A percentile compares a stretch with the other conserved stretches of the same genome.
Evolutionary conservation across 108 stramenopile species (phyloP).

Genomic region (Fragilaria crotonensis): DNA sequence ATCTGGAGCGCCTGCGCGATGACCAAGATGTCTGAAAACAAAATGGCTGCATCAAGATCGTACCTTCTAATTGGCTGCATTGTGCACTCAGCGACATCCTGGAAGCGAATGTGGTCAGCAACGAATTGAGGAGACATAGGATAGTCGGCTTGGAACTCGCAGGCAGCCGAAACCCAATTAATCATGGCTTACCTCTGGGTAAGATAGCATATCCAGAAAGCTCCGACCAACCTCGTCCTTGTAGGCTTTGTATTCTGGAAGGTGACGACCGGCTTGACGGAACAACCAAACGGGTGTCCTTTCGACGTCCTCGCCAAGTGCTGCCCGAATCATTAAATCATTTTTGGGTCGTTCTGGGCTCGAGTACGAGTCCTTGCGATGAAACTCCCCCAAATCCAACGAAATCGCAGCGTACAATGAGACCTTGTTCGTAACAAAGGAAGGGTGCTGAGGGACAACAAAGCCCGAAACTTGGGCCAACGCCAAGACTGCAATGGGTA

Average conservation of each 20-base stretch:
- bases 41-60: conserved; percentile 89
- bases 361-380: conserved; percentile 3
- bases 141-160: too few species aligned
- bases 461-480: too few species aligned
- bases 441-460: too few species aligned
- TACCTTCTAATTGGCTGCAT: conserved; percentile 90
- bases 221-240: conserved; percentile 75
- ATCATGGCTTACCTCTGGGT: conserved; percentile 50
- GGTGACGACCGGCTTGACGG: conserved; percentile 92
- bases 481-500: too few species aligned
- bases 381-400: conserved; percentile 20
- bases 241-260: conserved; percentile 88
- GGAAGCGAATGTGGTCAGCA: neutral
- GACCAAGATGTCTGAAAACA: conserved; percentile 95
- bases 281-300: conserved; percentile 91
- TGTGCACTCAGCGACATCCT: conserved; percentile 92
- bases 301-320: conserved; percentile 59
- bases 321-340: conserved; percentile 82
- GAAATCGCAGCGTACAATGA: conserved; percentile 60
- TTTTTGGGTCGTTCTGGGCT: conserved; percentile 43
- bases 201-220: conserved; percentile 85
- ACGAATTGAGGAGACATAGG: neutral
- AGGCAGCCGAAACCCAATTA: too few species aligned
- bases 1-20: conserved; percentile 84
- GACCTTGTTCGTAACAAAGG: too few species aligned